A percentile compares a stretch with the other conserved stretches of the same genome.
These are phyloP conservation scores for Avena atlantica DNA, from an alignment of 176 grass and related monocot genomes.

Conservation along the genomic window DNA sequence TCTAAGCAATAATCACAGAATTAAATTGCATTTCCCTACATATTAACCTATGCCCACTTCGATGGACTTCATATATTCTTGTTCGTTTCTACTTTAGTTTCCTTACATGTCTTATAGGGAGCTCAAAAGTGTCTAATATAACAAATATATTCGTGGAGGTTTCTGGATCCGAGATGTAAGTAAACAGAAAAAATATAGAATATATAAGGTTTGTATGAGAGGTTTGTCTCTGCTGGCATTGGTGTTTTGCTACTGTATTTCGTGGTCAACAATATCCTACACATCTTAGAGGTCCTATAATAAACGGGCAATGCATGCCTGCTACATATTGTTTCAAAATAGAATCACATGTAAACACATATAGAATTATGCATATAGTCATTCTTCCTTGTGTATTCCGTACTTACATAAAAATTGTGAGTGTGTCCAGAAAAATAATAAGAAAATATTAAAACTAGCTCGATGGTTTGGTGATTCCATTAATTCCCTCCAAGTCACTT, in stretches of 20 bases:
- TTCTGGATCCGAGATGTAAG: neutral
- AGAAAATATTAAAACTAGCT: neutral
- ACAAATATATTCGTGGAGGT: neutral
- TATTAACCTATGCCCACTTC: neutral
- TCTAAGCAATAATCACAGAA: neutral
- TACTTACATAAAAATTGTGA: neutral
- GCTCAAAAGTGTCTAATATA: neutral
- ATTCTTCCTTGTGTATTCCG: neutral
- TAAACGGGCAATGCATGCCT: neutral
- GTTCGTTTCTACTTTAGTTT: neutral
- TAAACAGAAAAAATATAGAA: neutral
- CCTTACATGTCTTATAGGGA: neutral
- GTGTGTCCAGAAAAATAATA: neutral
- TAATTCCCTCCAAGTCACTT: too few species aligned
- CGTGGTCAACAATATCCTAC: neutral
- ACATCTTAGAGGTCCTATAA: neutral
- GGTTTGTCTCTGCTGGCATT: neutral
- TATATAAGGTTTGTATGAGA: neutral
- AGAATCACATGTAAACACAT: neutral
- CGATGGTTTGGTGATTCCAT: too few species aligned
- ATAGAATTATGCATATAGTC: neutral
- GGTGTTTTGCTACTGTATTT: neutral
- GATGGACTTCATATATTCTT: neutral
- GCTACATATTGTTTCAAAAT: neutral
- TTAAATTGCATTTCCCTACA: neutral